Percentiles rank a stretch among this genome's conserved stretches.
These are phyloP conservation scores for Coemansia biformis DNA, from an alignment of 192 early-diverging fungal species.

Conservation along the genomic window DNA sequence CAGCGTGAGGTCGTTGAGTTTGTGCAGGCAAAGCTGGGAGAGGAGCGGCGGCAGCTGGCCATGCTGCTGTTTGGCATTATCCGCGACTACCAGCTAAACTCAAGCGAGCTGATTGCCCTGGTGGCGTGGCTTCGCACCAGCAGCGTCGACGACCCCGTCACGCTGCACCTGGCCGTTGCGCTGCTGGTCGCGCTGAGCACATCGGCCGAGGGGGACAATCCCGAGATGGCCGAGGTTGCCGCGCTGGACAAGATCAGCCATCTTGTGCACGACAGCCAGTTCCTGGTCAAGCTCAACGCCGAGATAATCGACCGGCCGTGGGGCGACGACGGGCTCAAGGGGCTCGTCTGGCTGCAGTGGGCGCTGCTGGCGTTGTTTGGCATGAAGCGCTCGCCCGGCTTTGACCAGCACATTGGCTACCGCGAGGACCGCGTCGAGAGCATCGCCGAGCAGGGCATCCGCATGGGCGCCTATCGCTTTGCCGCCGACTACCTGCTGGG, in stretches of 20 bases:
- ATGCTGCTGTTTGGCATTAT: conserved; percentile 43
- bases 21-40: conserved; percentile 32
- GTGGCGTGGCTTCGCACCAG: conserved; percentile 40
- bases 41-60: conserved; percentile 46
- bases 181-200: conserved; percentile 34
- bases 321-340: conserved; percentile 47
- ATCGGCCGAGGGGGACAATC: conserved; percentile 14
- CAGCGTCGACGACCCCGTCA: conserved; percentile 34
- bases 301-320: conserved; percentile 42
- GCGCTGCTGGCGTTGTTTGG: conserved; percentile 52
- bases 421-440: conserved; percentile 47
- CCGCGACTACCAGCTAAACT: conserved; percentile 39
- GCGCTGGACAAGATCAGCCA: conserved; percentile 42
- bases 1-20: conserved; percentile 39
- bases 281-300: conserved; percentile 32
- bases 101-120: conserved; percentile 24
- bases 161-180: conserved; percentile 30
- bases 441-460: conserved; percentile 54
- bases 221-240: conserved; percentile 27
- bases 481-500: conserved; percentile 60
- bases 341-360: conserved; percentile 59
- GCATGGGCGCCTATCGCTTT: conserved; percentile 57
- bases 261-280: conserved; percentile 35
- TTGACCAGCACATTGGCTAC: conserved; percentile 43
- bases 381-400: conserved; percentile 46